These are phyloP conservation scores for Piloderma croceum DNA, from an alignment of 768 basidiomycete genomes.

Conservation along the genomic window DNA sequence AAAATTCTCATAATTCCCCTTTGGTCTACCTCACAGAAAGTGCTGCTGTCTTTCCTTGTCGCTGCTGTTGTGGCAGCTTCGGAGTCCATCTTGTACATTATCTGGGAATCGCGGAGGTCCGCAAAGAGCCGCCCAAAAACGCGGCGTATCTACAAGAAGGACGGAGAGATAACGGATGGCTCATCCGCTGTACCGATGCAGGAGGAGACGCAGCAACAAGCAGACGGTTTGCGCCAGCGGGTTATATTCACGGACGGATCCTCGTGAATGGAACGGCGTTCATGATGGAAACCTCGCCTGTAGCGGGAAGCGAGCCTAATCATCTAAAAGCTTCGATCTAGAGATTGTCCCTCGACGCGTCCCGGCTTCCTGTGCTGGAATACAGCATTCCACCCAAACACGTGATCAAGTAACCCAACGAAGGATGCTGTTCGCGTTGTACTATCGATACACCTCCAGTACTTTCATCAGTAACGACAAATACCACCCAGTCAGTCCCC, in stretches of 20 bases:
- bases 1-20: constrained; percentile 6
- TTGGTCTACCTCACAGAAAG: constrained; percentile 35
- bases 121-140: background rate
- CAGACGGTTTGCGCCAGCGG: background rate
- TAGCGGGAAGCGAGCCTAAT: no score
- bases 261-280: no score
- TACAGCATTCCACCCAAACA: no score
- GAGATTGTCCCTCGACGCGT: no score
- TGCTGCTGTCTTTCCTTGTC: constrained; percentile 54
- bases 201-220: background rate
- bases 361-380: no score
- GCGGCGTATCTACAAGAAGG: background rate
- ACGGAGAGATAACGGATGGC: background rate
- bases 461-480: constrained; percentile 55
- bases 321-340: no score
- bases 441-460: constrained; percentile 42
- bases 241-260: no score
- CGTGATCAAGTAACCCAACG: no score
- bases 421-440: background rate
- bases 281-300: no score
- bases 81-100: constrained; percentile 64
- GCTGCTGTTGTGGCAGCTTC: constrained; percentile 65
- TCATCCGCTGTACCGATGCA: background rate
- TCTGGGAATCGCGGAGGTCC: constrained; percentile 56
- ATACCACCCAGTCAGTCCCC: constrained; percentile 86